Evolutionary conservation across 2,329 filamentous ascomycete genomes (phyloP).

Genomic region (Hypoxylon sp.): DNA sequence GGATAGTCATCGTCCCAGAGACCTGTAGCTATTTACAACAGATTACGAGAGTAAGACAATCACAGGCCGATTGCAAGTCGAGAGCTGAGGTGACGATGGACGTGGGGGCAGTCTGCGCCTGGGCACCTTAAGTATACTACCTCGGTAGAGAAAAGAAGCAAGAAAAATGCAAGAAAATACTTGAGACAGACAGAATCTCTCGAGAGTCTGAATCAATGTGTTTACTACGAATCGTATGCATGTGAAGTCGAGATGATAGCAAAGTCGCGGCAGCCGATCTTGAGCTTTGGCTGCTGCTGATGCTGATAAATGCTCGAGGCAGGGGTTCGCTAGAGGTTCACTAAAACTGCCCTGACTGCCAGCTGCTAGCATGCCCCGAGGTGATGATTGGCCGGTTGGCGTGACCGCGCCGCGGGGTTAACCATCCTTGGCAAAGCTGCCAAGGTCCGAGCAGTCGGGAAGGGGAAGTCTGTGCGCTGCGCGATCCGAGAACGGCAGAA

Average conservation of each 20-base stretch:
- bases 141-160: background rate
- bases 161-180: background rate
- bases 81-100: background rate
- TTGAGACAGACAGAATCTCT: background rate
- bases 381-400: background rate
- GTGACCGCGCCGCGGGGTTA: slow-evolving; percentile 14
- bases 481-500: slow-evolving; percentile 3
- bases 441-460: slow-evolving; percentile 25
- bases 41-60: background rate
- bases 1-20: slow-evolving; percentile 31
- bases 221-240: background rate
- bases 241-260: background rate
- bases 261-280: background rate
- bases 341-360: no score
- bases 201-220: background rate
- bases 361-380: background rate
- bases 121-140: no score
- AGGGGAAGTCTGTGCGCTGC: slow-evolving; percentile 21
- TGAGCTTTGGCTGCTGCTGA: background rate
- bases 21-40: background rate
- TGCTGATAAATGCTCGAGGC: background rate
- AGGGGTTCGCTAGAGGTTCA: no score
- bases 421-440: background rate
- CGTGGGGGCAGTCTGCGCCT: background rate
- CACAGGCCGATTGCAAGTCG: slow-evolving; percentile 1